Conservation (phyloP, 2,329 filamentous ascomycete species). For the Diplodia seriata region DNA sequence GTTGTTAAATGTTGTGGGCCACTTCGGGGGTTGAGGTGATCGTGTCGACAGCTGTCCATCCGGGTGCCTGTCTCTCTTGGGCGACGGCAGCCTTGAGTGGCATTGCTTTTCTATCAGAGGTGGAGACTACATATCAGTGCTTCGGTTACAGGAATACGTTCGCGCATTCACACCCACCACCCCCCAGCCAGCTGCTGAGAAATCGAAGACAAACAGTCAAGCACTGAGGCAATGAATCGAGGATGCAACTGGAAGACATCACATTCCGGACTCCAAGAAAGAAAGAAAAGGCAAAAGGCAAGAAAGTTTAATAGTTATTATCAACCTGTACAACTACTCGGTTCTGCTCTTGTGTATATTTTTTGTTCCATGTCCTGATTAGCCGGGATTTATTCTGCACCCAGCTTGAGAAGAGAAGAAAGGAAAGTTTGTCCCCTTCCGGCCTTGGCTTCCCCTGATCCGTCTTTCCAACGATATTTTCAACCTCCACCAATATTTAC, state of each 20-base stretch:
- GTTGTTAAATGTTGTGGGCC: not conserved
- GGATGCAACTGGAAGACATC: not conserved
- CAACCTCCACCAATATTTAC: constrained; percentile 21
- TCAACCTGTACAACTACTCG: constrained; percentile 18
- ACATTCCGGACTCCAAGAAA: not conserved
- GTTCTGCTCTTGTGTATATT: not conserved
- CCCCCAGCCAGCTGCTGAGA: not conserved
- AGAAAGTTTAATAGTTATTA: constrained; percentile 25
- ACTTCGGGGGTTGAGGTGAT: not conserved
- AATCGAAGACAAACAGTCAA: not conserved
- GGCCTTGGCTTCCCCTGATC: not conserved
- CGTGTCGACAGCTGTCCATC: not conserved
- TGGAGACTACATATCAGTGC: no score
- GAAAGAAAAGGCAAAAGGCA: not conserved
- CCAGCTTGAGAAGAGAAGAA: constrained; percentile 6
- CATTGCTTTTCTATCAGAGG: not conserved
- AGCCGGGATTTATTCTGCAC: not conserved
- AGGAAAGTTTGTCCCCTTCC: not conserved
- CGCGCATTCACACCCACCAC: not conserved
- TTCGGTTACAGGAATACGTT: not conserved
- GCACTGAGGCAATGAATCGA: not conserved
- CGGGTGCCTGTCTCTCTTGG: not conserved
- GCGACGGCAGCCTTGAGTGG: not conserved
- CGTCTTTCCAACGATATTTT: not conserved
- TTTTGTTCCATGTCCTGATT: not conserved